A percentile compares a stretch with the other conserved stretches of the same genome.
Evolutionary conservation across 371 early-diverging fungal genomes (phyloP).

Genomic region (Mucor ambiguus): DNA sequence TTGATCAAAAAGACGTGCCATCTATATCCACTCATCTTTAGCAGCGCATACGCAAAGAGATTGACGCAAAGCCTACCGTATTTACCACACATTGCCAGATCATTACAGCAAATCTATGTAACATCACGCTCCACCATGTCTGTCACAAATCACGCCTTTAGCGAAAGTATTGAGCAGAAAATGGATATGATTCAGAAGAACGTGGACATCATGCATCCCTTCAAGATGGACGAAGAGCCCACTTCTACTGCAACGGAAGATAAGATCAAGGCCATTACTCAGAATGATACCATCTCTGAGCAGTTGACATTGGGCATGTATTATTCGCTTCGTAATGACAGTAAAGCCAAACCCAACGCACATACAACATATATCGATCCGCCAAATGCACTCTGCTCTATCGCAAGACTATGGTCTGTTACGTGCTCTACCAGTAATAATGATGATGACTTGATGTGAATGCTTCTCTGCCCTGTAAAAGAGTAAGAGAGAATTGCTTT

Average conservation of each 20-base stretch:
- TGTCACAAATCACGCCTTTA: constrained; percentile 13
- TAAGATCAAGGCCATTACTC: background rate
- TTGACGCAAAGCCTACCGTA: background rate
- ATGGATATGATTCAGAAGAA: constrained; percentile 12
- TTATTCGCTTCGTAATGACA: background rate
- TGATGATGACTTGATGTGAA: background rate
- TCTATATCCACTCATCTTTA: constrained; percentile 23
- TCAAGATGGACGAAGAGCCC: background rate
- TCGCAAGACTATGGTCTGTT: constrained; percentile 21
- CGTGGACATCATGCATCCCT: constrained; percentile 1
- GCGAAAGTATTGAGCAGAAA: background rate
- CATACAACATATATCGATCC: background rate
- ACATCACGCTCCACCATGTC: constrained; percentile 18
- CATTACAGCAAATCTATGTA: constrained; percentile 10
- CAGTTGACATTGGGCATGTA: constrained; percentile 13
- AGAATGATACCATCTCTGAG: background rate
- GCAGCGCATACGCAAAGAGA: constrained; percentile 14
- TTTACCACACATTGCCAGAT: constrained; percentile 18
- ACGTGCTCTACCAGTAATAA: constrained; percentile 7
- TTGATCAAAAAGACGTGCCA: constrained; percentile 3
- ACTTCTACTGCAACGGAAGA: background rate
- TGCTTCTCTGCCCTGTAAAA: background rate
- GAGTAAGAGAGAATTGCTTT: background rate
- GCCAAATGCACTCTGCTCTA: constrained; percentile 18
- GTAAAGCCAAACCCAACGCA: background rate